Conservation (phyloP, 768 basidiomycete genomes). For the Lactarius vividus region DNA sequence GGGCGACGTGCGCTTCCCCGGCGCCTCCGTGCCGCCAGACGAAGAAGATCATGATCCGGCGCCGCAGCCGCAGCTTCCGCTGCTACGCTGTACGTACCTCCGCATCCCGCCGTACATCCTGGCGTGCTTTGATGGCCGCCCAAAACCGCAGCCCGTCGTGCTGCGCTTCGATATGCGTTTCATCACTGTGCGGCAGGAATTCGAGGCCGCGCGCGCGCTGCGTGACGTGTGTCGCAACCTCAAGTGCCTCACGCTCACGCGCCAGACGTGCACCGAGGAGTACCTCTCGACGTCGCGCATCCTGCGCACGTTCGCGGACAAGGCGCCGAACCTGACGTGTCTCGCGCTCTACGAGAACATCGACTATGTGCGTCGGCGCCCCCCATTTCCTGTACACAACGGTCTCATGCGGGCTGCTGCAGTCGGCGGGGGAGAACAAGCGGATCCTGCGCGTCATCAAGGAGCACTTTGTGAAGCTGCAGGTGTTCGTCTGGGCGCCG, state of each 20-base stretch:
- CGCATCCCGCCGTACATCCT: constrained; percentile 22
- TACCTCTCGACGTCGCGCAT: constrained; percentile 23
- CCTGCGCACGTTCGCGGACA: constrained; percentile 15
- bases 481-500: constrained; percentile 26
- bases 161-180: constrained; percentile 21
- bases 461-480: constrained; percentile 16
- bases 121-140: constrained; percentile 8
- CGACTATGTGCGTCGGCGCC: constrained; percentile 18
- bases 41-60: no score
- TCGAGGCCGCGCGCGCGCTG: not conserved
- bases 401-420: not conserved
- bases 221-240: constrained; percentile 7
- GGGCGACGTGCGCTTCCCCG: not conserved
- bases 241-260: constrained; percentile 19
- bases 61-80: not conserved
- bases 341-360: constrained; percentile 24
- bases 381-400: not conserved
- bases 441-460: constrained; percentile 19
- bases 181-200: constrained; percentile 17
- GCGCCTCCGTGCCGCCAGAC: not conserved
- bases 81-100: constrained; percentile 6
- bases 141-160: constrained; percentile 11
- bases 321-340: constrained; percentile 17
- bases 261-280: constrained; percentile 4
- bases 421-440: constrained; percentile 25